phyloP scores from a whole-genome alignment of 2,329 filamentous ascomycete species.

The Elsinoe fawcettii region DNA sequence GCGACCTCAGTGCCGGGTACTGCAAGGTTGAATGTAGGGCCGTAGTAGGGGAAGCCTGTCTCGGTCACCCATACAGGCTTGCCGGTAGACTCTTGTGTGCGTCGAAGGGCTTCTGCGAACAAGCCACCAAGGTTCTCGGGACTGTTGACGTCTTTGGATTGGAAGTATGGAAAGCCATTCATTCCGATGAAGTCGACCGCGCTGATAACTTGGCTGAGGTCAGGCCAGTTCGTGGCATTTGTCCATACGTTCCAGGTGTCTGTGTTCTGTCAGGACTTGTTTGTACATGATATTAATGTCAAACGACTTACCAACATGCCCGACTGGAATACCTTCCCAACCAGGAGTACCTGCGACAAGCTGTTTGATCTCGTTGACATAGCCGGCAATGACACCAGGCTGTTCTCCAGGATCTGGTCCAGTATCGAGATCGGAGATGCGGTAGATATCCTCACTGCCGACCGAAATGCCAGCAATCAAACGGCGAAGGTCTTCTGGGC shows the following conservation, averaged over 20 bases:
- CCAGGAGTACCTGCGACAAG: conserved; percentile 10
- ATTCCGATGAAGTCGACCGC: conserved; percentile 72
- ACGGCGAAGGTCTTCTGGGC: conserved; percentile 50
- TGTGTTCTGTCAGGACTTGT: not conserved
- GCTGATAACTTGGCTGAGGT: conserved; percentile 46
- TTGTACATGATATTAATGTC: not conserved
- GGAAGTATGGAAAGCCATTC: conserved; percentile 70
- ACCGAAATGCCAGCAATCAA: conserved; percentile 79
- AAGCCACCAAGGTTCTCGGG: conserved; percentile 46
- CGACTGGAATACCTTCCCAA: conserved; percentile 46
- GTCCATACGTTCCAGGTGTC: conserved; percentile 74
- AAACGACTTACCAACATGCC: conserved; percentile 53
- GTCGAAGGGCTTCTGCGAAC: conserved; percentile 60
- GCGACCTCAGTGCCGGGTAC: conserved; percentile 61
- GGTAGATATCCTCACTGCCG: conserved; percentile 67
- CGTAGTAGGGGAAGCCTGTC: conserved; percentile 77
- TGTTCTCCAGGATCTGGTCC: conserved; percentile 10
- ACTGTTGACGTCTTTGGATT: conserved; percentile 58
- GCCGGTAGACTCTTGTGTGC: conserved; percentile 52
- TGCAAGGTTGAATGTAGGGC: conserved; percentile 53
- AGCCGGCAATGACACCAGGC: conserved; percentile 9
- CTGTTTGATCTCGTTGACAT: conserved; percentile 8
- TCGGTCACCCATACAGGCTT: conserved; percentile 82
- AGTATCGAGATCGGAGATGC: conserved; percentile 15
- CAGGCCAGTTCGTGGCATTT: conserved; percentile 60